Evolutionary conservation across 139 green algal species (phyloP), one percentile per base, ranked within the genome.

Genomic region (Yamagishiella unicocca): DNA sequence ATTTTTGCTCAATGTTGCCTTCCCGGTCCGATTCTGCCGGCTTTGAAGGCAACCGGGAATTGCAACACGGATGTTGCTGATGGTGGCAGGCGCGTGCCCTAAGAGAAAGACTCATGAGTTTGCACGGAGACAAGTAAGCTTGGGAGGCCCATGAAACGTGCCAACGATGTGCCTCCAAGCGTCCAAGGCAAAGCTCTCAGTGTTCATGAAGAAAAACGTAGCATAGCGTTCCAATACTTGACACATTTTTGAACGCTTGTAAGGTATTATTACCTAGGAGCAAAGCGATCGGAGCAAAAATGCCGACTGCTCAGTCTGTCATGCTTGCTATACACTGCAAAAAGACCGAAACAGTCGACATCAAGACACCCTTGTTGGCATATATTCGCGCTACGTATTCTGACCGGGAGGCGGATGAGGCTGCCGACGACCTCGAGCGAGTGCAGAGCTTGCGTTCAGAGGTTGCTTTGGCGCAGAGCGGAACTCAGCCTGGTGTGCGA

Each of bases 301-400:
- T 91, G 91, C 88, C 89, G n/a, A 84, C 79, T 14, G 91, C 87
- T 4, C 71, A 88, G 14, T 68, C 14, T 21, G 77, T 93, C 1
- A 85, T 96, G 78, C 88, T 98, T 17, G 95, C 94, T 0, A 93
- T 97, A 33, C 94, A 97, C 81, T 95, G 91, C 87, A 98, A 98
- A 89, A 93, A 93, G 42, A 91, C 90, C 0, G 96, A 98, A 4
- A 62, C 84, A 12, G 68, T 96, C 6, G 95, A 98, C 75, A 55
- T 98, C 8, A 97, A 95, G 62, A 46, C 43, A 2, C 93, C 94
- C 0, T 87, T 98, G 6, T 72, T 92, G 25, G 76, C 83, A 0
- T 98, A 98, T 71, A 93, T 97, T 17, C 55, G 70, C 5, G 46
- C 31, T 0, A 95, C 88, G 4, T 98, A 97, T 72, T 91, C 88